These are phyloP conservation scores for Cystoderma amianthinum DNA, from an alignment of 768 basidiomycete genomes.

Conservation along the genomic window DNA sequence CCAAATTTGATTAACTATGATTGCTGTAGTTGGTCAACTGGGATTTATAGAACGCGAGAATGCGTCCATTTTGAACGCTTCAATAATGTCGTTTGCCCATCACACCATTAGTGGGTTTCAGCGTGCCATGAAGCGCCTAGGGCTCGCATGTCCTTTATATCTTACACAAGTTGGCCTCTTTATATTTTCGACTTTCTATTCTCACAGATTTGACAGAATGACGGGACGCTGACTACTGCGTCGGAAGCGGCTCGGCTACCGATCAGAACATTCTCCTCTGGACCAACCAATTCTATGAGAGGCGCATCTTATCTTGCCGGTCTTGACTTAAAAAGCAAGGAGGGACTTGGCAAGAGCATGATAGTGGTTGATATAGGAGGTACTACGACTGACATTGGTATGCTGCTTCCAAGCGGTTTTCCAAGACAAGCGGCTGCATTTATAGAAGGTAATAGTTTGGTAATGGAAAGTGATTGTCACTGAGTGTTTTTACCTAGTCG, in stretches of 20 bases:
- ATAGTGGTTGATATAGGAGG: slow-evolving; percentile 62
- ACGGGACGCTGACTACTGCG: too few relatives aligned
- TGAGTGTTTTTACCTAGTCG: slow-evolving; percentile 26
- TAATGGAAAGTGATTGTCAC: neutral
- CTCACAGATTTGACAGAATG: too few relatives aligned
- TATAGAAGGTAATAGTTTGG: slow-evolving; percentile 27
- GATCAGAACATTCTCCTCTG: too few relatives aligned
- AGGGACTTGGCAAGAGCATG: slow-evolving; percentile 18
- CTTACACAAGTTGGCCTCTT: slow-evolving; percentile 30
- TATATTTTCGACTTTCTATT: neutral
- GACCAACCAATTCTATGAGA: too few relatives aligned
- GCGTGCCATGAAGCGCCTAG: slow-evolving; percentile 38
- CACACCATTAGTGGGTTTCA: slow-evolving; percentile 49
- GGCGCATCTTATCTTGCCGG: slow-evolving; percentile 52
- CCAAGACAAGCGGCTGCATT: slow-evolving; percentile 58
- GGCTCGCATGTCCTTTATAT: slow-evolving; percentile 42
- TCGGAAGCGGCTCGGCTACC: too few relatives aligned
- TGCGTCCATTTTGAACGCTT: slow-evolving; percentile 61
- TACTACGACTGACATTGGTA: slow-evolving; percentile 60
- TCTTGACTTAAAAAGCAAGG: slow-evolving; percentile 13
- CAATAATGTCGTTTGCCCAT: slow-evolving; percentile 52
- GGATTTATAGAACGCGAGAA: too few relatives aligned
- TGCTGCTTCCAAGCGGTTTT: slow-evolving; percentile 51
- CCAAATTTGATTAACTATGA: too few relatives aligned
- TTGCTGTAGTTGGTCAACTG: too few relatives aligned